Conservation (phyloP, 768 basidiomycete genomes). For the Postia placenta region DNA sequence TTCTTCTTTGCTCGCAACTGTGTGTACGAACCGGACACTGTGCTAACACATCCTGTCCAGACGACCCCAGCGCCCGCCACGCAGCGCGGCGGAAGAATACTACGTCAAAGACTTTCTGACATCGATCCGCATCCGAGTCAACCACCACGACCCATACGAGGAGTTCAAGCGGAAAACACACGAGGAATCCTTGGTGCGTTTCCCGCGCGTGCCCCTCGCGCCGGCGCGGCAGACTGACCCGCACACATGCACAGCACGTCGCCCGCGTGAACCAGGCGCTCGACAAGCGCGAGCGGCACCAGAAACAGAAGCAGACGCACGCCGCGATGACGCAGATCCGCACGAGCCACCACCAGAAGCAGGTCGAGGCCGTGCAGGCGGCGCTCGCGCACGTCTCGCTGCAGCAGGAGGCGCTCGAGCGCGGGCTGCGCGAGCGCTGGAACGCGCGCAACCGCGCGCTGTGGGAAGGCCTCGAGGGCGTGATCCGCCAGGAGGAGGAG, state of each 20-base stretch:
- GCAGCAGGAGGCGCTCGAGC: slow-evolving; percentile 41
- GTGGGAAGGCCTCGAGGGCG: slow-evolving; percentile 55
- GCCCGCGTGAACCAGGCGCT: slow-evolving; percentile 29
- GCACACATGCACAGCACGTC: slow-evolving; percentile 24
- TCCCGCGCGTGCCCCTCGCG: neutral
- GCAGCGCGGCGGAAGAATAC: slow-evolving; percentile 26
- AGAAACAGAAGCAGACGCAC: slow-evolving; percentile 15
- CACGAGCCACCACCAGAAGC: slow-evolving; percentile 37
- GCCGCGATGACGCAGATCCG: slow-evolving; percentile 24
- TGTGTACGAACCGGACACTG: neutral
- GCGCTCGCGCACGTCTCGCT: slow-evolving; percentile 38
- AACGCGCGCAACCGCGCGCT: slow-evolving; percentile 36
- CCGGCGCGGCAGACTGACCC: slow-evolving; percentile 1
- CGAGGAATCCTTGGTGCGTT: slow-evolving; percentile 40
- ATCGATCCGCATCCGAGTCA: slow-evolving; percentile 37
- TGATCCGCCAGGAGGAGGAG: slow-evolving; percentile 59
- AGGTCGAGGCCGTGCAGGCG: slow-evolving; percentile 45
- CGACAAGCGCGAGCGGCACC: slow-evolving; percentile 12
- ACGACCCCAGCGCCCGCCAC: slow-evolving; percentile 18
- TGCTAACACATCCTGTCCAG: neutral
- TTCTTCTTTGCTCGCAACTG: neutral
- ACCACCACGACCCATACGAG: slow-evolving; percentile 41
- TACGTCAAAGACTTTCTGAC: slow-evolving; percentile 40
- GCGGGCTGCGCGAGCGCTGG: slow-evolving; percentile 38
- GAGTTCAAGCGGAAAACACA: slow-evolving; percentile 45